Conservation (phyloP, 2,329 filamentous ascomycete genomes). For the Stenocarpella maydis region DNA sequence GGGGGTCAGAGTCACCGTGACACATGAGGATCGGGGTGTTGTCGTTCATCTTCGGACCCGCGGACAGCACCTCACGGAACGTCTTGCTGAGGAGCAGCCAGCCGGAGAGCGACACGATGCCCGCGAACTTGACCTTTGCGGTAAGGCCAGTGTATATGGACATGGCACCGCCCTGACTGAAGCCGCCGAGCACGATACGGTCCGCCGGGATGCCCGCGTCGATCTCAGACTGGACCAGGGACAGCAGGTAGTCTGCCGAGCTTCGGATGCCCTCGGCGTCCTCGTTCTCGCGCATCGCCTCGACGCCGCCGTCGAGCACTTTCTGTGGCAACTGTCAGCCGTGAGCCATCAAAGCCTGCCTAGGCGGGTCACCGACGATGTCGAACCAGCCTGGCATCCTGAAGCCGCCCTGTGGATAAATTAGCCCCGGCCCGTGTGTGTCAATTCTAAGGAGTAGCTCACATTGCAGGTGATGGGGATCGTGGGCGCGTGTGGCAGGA, state of each 20-base stretch:
- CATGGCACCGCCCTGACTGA: conserved; percentile 89
- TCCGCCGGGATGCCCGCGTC: conserved; percentile 81
- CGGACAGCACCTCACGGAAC: conserved; percentile 51
- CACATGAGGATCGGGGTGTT: conserved; percentile 88
- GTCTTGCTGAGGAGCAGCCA: conserved; percentile 74
- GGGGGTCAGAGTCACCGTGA: conserved; percentile 80
- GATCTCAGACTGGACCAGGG: conserved; percentile 81
- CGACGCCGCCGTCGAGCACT: conserved; percentile 39
- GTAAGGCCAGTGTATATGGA: conserved; percentile 83
- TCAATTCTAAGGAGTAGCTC: background rate
- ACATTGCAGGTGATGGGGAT: conserved; percentile 83
- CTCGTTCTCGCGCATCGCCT: conserved; percentile 46
- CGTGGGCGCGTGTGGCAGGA: conserved; percentile 88
- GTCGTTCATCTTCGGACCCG: conserved; percentile 65
- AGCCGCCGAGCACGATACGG: conserved; percentile 86
- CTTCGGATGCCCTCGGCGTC: conserved; percentile 77
- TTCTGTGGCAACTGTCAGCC: conserved; percentile 20
- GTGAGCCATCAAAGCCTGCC: background rate
- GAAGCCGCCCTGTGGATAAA: conserved; percentile 59
- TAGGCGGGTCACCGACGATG: conserved; percentile 60
- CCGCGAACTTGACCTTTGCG: conserved; percentile 76
- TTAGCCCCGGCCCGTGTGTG: conserved; percentile 25
- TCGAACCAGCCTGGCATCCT: conserved; percentile 90
- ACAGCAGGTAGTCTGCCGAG: conserved; percentile 79
- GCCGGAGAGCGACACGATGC: conserved; percentile 84